Evolutionary conservation across 2,329 filamentous ascomycete genomes (phyloP).

Genomic region (Capronia americana): DNA sequence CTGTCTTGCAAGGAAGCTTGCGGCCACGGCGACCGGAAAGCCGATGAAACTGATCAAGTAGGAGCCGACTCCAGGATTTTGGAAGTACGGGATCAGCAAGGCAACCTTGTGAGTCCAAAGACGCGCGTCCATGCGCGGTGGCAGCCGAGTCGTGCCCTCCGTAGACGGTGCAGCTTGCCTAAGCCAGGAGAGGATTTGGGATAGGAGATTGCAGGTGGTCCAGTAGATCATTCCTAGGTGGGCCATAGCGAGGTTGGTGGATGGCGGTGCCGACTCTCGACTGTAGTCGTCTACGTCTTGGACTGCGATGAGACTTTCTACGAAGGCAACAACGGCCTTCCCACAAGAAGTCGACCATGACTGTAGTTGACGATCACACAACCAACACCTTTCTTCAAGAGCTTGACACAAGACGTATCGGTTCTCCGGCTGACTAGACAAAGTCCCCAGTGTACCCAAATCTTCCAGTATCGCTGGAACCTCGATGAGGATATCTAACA

Average conservation of each 20-base stretch:
- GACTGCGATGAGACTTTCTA: constrained; percentile 9
- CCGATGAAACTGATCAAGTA: constrained; percentile 21
- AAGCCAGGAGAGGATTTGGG: constrained; percentile 20
- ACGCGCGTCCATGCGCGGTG: constrained; percentile 10
- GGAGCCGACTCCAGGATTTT: constrained; percentile 8
- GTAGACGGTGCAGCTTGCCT: not conserved
- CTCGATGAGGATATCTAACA: constrained; percentile 21
- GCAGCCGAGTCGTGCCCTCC: not conserved
- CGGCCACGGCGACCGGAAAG: constrained; percentile 16
- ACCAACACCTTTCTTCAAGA: constrained; percentile 19
- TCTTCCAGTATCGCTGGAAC: constrained; percentile 19
- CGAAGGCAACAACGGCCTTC: constrained; percentile 10
- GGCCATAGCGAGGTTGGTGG: constrained; percentile 21
- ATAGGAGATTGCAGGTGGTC: constrained; percentile 25
- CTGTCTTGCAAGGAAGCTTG: constrained; percentile 21
- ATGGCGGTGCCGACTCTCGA: constrained; percentile 3
- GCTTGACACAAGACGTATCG: constrained; percentile 9
- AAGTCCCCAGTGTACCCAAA: constrained; percentile 7
- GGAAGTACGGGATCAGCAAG: constrained; percentile 18
- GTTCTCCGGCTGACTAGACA: constrained; percentile 10
- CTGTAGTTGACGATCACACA: constrained; percentile 14
- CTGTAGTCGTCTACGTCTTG: not conserved
- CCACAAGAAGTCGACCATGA: constrained; percentile 19
- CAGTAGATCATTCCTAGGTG: constrained; percentile 29
- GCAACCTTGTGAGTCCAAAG: constrained; percentile 16